Evolutionary conservation across 768 basidiomycete species (phyloP).

Genomic region (Tubosaeta sp.): DNA sequence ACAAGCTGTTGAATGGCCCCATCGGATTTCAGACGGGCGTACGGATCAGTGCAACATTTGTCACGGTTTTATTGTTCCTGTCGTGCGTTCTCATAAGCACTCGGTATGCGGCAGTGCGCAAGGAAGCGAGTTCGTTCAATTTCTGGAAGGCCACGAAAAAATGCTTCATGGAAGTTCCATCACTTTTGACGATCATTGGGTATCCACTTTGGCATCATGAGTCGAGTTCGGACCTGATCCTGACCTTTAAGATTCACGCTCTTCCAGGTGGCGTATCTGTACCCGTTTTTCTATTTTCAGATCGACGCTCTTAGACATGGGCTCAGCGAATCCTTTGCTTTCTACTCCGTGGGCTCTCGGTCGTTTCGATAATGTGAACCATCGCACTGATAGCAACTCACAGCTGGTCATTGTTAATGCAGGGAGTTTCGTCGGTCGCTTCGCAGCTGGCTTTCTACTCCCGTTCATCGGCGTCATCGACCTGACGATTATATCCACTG

Average conservation of each 20-base stretch:
- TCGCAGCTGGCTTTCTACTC: conserved; percentile 23
- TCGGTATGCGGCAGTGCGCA: conserved; percentile 16
- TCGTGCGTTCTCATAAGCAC: conserved; percentile 38
- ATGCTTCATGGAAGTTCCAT: conserved; percentile 22
- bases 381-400: neutral
- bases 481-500: conserved; percentile 33
- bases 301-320: conserved; percentile 37
- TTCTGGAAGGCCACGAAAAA: conserved; percentile 19
- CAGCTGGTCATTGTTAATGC: conserved; percentile 40
- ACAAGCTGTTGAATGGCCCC: conserved; percentile 37
- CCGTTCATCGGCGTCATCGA: conserved; percentile 41
- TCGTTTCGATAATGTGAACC: neutral
- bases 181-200: conserved; percentile 24
- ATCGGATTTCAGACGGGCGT: conserved; percentile 43
- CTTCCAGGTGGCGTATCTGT: too few relatives aligned
- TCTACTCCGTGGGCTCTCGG: conserved; percentile 41
- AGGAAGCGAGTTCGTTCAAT: neutral
- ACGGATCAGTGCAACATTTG: conserved; percentile 37
- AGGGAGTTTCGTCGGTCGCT: too few relatives aligned
- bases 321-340: conserved; percentile 42
- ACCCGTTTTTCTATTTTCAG: too few relatives aligned
- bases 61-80: conserved; percentile 33
- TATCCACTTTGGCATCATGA: neutral
- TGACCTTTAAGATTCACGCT: conserved; percentile 13
- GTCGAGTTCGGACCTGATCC: neutral